Evolutionary conservation across 345 rosid species (phyloP).

Genomic region (Rhodamnia argentea): DNA sequence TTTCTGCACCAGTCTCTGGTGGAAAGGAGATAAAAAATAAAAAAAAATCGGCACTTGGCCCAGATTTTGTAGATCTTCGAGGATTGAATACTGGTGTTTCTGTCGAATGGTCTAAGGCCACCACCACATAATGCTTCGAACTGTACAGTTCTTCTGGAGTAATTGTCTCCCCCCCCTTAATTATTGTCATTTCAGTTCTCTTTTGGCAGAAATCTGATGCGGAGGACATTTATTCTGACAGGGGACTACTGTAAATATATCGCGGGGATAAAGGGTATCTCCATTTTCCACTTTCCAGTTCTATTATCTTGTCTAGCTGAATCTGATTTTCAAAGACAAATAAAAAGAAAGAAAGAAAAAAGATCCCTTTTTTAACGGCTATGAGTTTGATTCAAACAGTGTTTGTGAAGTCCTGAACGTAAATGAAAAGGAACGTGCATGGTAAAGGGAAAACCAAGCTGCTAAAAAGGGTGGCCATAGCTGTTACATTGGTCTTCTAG

Average conservation of each 20-base stretch:
- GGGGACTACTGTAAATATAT: neutral
- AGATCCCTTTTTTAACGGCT: neutral
- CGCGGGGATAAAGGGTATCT: neutral
- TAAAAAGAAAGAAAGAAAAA: too few species aligned
- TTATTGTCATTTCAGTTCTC: neutral
- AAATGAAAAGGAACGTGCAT: neutral
- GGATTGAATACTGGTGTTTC: neutral
- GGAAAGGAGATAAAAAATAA: neutral
- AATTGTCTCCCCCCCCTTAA: neutral
- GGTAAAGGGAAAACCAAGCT: neutral
- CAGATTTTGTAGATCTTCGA: neutral
- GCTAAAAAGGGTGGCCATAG: neutral
- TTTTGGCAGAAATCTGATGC: neutral
- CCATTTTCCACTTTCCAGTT: neutral
- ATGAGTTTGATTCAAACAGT: neutral
- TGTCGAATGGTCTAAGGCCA: constrained; percentile 2
- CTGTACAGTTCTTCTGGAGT: neutral
- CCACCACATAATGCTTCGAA: neutral
- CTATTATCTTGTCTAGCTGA: neutral
- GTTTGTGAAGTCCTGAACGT: neutral
- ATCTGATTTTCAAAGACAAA: neutral
- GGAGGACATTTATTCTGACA: neutral
- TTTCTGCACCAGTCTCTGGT: neutral
- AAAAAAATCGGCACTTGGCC: neutral
- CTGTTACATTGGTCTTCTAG: neutral